A percentile compares a stretch with the other conserved stretches of the same genome.
Conservation (phyloP, 176 grass and related monocot species). For the Hyparrhenia diplandra region DNA sequence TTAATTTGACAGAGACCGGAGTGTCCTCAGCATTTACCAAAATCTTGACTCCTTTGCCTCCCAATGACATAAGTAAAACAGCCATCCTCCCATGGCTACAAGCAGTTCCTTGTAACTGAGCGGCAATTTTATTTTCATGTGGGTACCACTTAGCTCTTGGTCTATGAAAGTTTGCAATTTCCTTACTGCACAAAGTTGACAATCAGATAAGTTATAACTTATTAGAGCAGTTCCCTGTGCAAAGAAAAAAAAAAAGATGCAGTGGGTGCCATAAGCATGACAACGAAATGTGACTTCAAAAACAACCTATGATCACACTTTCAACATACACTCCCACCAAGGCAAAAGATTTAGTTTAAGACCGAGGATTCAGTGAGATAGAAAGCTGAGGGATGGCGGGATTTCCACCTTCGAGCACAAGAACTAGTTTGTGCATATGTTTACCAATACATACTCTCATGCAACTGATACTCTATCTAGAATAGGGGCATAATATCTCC, state of each 20-base stretch:
- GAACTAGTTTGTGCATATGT: not conserved
- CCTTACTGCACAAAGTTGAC: constrained; percentile 60
- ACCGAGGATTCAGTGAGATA: not conserved
- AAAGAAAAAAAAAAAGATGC: not conserved
- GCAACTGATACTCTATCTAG: not conserved
- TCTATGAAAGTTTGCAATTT: constrained; percentile 87
- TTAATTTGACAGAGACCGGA: constrained; percentile 63
- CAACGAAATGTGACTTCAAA: constrained; percentile 1
- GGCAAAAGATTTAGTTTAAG: too few relatives aligned
- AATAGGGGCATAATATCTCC: not conserved
- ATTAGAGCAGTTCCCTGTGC: not conserved
- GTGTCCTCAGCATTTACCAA: constrained; percentile 76
- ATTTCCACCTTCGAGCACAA: not conserved
- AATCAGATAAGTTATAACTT: not conserved
- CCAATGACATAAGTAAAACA: constrained; percentile 73
- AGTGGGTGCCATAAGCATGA: not conserved
- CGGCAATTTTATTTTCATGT: constrained; percentile 79
- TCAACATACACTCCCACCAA: too few relatives aligned
- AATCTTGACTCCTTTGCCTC: constrained; percentile 81
- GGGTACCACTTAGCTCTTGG: constrained; percentile 96
- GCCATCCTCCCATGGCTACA: constrained; percentile 68
- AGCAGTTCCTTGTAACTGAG: constrained; percentile 51
- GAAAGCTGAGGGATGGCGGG: not conserved
- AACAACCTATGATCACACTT: not conserved
- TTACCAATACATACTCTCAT: not conserved